Conservation (phyloP, 176 grass and related monocot genomes). For the Coix lacrymajobi region DNA sequence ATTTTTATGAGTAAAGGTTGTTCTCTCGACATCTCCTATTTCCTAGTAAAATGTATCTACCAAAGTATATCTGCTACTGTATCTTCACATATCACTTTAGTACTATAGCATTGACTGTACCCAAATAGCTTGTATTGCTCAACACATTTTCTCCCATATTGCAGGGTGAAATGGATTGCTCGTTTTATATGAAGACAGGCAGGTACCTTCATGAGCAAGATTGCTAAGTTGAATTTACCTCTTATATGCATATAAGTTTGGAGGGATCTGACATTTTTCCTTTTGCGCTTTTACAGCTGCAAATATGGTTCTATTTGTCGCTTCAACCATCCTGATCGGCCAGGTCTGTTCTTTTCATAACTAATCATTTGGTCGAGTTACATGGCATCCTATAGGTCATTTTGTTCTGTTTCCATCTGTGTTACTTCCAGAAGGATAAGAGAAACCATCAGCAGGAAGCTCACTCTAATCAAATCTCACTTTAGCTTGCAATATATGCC, state of each 20-base stretch:
- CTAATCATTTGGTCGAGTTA: not conserved
- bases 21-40: not conserved
- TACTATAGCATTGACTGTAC: not conserved
- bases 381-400: not conserved
- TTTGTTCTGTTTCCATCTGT: not conserved
- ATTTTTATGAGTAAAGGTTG: not conserved
- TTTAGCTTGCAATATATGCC: slow-evolving; percentile 1
- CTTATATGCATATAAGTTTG: slow-evolving; percentile 10
- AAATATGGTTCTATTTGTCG: slow-evolving; percentile 71
- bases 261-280: slow-evolving; percentile 11
- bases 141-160: slow-evolving; percentile 25
- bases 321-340: slow-evolving; percentile 79
- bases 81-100: not conserved
- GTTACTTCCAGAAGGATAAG: not conserved
- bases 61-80: not conserved
- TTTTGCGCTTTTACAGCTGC: slow-evolving; percentile 59
- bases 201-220: slow-evolving; percentile 43
- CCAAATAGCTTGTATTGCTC: slow-evolving; percentile 7
- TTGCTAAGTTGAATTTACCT: slow-evolving; percentile 3
- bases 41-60: not conserved
- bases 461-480: not conserved
- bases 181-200: slow-evolving; percentile 96
- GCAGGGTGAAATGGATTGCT: slow-evolving; percentile 83
- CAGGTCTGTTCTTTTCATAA: slow-evolving; percentile 46
- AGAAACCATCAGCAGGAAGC: not conserved